Percentiles rank a stretch among this genome's conserved stretches.
Conservation (phyloP, 2,329 filamentous ascomycete genomes). For the Magnaporthiopsis rhizophila region DNA sequence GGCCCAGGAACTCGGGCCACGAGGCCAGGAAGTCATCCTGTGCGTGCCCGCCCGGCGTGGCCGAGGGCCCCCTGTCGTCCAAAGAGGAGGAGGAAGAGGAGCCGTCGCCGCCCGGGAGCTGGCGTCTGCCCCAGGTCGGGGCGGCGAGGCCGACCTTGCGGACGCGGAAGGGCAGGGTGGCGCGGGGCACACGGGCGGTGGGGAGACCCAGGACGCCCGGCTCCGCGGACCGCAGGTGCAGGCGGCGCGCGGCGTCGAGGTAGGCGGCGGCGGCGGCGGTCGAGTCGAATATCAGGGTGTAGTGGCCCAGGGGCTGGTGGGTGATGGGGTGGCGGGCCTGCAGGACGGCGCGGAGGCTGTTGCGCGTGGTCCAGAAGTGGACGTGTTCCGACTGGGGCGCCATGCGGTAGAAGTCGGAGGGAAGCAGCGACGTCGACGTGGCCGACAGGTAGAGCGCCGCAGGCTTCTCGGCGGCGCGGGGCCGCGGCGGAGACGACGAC, state of each 20-base stretch:
- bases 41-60: neutral
- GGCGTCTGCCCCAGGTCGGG: slow-evolving; percentile 24
- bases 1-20: neutral
- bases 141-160: slow-evolving; percentile 16
- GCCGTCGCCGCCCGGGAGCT: slow-evolving; percentile 24
- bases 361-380: slow-evolving; percentile 53
- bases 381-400: slow-evolving; percentile 49
- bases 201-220: slow-evolving; percentile 14
- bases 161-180: slow-evolving; percentile 21
- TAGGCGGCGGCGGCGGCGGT: slow-evolving; percentile 53
- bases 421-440: slow-evolving; percentile 49
- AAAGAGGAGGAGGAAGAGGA: too few relatives aligned
- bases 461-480: slow-evolving; percentile 8
- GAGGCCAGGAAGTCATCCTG: neutral
- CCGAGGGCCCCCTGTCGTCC: neutral
- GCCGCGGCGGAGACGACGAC: neutral
- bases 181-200: slow-evolving; percentile 25
- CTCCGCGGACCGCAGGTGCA: slow-evolving; percentile 28
- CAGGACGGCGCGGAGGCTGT: slow-evolving; percentile 35
- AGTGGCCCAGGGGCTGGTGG: slow-evolving; percentile 54
- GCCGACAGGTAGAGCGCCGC: slow-evolving; percentile 47
- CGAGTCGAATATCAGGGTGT: slow-evolving; percentile 61
- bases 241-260: slow-evolving; percentile 41
- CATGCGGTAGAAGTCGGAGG: slow-evolving; percentile 65
- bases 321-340: slow-evolving; percentile 57